Evolutionary conservation across 495 filamentous ascomycete genomes (phyloP).

Genomic region (Copromyces sp.): DNA sequence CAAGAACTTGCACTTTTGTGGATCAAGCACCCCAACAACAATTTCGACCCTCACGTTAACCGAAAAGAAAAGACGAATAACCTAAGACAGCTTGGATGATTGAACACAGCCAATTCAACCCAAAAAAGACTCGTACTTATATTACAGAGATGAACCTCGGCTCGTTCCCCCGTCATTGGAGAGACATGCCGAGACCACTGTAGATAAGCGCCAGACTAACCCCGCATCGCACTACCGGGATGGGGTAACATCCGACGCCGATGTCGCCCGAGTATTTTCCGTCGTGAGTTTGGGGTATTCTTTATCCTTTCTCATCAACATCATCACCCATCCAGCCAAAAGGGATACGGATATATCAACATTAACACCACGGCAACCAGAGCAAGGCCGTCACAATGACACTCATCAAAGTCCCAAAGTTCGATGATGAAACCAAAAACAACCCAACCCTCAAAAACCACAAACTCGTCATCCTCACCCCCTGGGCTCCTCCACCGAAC

Average conservation of each 20-base stretch:
- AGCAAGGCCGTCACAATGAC: neutral
- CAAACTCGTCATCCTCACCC: constrained; percentile 38
- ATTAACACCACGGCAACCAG: neutral
- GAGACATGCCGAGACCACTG: neutral
- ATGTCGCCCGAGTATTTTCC: neutral
- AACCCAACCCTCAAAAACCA: constrained; percentile 35
- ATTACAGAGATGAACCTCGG: neutral
- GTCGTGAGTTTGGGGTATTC: neutral
- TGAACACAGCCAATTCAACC: too few species aligned
- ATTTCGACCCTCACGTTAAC: neutral
- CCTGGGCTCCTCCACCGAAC: constrained; percentile 28
- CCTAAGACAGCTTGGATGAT: too few species aligned
- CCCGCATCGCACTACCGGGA: neutral
- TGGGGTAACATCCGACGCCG: neutral
- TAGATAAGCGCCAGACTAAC: neutral
- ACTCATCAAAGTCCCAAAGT: neutral
- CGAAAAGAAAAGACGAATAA: too few species aligned
- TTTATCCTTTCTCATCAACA: neutral
- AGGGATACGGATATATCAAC: neutral
- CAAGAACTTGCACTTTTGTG: neutral
- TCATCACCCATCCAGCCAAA: neutral
- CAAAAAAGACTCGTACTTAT: too few species aligned
- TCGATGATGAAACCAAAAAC: neutral
- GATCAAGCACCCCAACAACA: neutral
- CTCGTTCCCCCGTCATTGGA: neutral